Conservation (phyloP, 345 rosid genomes). For the Combretum micranthum region DNA sequence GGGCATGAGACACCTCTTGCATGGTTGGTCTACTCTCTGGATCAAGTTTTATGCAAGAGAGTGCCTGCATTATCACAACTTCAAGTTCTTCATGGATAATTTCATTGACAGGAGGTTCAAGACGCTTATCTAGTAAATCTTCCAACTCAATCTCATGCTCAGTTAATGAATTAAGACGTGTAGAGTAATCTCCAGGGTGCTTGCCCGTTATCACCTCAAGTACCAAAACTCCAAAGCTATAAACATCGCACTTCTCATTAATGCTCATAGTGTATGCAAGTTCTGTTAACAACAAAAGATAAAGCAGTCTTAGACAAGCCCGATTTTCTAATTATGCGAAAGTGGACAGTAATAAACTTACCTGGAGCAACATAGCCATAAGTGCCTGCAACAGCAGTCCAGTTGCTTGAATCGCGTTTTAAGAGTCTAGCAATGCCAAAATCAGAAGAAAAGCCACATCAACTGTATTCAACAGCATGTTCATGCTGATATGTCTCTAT, state of each 20-base stretch:
- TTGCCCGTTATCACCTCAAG: neutral
- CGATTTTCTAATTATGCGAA: neutral
- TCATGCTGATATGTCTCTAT: slow-evolving; percentile 4
- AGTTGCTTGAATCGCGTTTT: neutral
- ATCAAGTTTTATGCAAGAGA: neutral
- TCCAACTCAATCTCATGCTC: neutral
- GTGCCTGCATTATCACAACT: neutral
- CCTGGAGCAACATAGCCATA: neutral
- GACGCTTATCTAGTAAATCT: slow-evolving; percentile 1
- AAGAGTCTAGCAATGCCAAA: slow-evolving; percentile 6
- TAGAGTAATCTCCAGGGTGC: neutral
- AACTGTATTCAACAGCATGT: neutral
- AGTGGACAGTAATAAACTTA: neutral
- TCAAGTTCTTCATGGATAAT: neutral
- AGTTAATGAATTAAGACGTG: neutral
- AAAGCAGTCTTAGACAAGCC: neutral
- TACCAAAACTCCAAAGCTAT: slow-evolving; percentile 2
- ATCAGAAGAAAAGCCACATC: slow-evolving; percentile 3
- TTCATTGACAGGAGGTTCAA: neutral
- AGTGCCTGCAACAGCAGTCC: slow-evolving; percentile 1
- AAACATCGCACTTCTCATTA: slow-evolving; percentile 7
- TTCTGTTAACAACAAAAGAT: neutral
- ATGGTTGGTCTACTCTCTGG: slow-evolving; percentile 3
- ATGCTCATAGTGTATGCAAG: slow-evolving; percentile 5
- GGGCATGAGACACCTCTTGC: neutral